Conservation (phyloP, 148 eudicot genomes). For the Chenopodium album region DNA sequence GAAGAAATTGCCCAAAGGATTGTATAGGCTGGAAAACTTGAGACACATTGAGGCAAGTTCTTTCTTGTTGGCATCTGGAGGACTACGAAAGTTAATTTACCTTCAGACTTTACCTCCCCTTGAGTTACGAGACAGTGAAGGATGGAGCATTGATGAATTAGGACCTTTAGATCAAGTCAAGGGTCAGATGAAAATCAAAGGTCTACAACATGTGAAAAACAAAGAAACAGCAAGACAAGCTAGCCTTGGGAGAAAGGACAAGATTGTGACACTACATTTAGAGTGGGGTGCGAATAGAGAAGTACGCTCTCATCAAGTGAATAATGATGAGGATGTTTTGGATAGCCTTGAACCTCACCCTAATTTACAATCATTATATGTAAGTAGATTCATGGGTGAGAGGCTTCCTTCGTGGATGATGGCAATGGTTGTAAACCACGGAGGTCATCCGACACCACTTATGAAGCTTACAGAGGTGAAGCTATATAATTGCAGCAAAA, state of each 20-base stretch:
- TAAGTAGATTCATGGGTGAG: too few species aligned
- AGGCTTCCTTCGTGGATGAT: too few species aligned
- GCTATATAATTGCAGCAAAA: too few species aligned
- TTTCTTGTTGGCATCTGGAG: neutral
- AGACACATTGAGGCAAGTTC: neutral
- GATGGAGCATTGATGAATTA: constrained; percentile 10
- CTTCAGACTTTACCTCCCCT: constrained; percentile 23
- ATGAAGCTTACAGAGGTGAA: too few species aligned
- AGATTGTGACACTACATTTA: neutral
- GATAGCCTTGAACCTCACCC: too few species aligned
- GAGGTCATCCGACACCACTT: too few species aligned
- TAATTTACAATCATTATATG: too few species aligned
- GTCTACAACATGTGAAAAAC: constrained; percentile 12
- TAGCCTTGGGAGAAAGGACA: neutral
- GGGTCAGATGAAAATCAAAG: neutral
- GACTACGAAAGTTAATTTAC: neutral
- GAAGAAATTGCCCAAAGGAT: neutral
- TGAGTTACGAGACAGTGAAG: neutral
- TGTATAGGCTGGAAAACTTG: constrained; percentile 18
- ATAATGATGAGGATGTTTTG: too few species aligned
- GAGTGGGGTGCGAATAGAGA: neutral
- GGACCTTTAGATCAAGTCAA: constrained; percentile 7
- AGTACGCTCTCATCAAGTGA: too few species aligned
- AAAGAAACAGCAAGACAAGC: constrained; percentile 14
- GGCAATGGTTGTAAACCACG: too few species aligned